phyloP scores from a whole-genome alignment of 192 early-diverging fungal species.

The Physocladia obscura region DNA sequence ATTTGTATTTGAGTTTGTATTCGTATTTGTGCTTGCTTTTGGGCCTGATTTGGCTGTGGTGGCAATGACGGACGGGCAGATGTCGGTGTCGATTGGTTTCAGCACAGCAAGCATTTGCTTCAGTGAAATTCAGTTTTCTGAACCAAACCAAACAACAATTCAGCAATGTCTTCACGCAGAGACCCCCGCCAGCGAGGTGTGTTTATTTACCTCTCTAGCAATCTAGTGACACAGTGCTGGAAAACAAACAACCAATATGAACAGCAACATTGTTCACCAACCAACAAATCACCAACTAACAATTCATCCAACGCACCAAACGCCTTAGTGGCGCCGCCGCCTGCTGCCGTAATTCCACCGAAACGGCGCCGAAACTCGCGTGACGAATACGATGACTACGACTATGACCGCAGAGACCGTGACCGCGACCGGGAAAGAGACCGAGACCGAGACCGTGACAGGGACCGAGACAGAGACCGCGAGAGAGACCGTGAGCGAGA shows the following conservation, averaged over 20 bases:
- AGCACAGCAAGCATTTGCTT: not conserved
- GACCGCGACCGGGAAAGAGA: not conserved
- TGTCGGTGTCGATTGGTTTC: not conserved
- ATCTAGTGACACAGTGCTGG: no score
- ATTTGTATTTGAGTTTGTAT: no score
- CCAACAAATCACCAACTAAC: not conserved
- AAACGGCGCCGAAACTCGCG: slow-evolving; percentile 7
- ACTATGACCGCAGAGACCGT: no score
- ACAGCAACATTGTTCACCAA: no score
- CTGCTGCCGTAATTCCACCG: not conserved
- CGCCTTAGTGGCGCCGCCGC: no score
- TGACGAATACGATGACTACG: not conserved
- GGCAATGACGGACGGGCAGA: no score
- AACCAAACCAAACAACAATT: not conserved
- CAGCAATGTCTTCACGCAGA: slow-evolving; percentile 5
- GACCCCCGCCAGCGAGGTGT: slow-evolving; percentile 12
- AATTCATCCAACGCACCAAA: not conserved
- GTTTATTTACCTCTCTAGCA: not conserved
- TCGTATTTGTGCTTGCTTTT: no score
- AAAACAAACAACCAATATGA: no score
- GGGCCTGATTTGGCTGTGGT: no score
- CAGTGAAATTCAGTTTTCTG: not conserved
- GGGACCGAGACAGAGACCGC: not conserved
- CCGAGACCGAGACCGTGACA: not conserved
- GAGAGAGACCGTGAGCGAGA: not conserved